Evolutionary conservation across 495 filamentous ascomycete genomes (phyloP).

Genomic region (Glutinoglossum americanum): DNA sequence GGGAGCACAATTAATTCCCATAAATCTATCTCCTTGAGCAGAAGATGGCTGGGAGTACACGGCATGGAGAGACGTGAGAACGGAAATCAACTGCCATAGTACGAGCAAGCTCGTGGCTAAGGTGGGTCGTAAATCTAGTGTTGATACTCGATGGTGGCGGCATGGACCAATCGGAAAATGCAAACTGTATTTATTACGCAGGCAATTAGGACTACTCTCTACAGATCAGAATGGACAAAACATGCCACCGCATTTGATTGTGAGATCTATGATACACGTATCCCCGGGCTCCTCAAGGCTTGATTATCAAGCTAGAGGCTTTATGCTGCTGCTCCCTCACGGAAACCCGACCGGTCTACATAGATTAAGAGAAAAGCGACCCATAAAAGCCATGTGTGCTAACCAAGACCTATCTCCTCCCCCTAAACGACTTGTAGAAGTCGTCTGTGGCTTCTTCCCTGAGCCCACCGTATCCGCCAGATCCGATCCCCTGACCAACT

Average conservation of each 20-base stretch:
- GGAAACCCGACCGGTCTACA: not conserved
- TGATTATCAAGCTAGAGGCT: not conserved
- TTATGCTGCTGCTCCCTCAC: not conserved
- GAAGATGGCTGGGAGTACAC: too few relatives aligned
- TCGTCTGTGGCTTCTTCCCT: conserved; percentile 49
- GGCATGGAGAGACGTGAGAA: not conserved
- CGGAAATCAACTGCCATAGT: not conserved
- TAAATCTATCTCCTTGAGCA: not conserved
- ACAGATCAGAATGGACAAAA: not conserved
- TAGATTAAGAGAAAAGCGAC: not conserved
- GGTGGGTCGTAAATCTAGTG: not conserved
- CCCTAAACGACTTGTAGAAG: conserved; percentile 63
- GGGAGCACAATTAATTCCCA: conserved; percentile 44
- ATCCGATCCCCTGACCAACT: conserved; percentile 41
- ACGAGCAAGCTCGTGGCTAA: not conserved
- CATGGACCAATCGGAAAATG: not conserved
- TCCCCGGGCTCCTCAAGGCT: too few relatives aligned
- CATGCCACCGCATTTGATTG: not conserved
- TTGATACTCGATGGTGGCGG: not conserved
- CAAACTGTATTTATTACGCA: not conserved
- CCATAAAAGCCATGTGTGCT: not conserved
- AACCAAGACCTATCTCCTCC: conserved; percentile 15
- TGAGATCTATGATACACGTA: not conserved
- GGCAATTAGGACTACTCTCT: not conserved
- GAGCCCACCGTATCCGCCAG: conserved; percentile 34